Base-by-base conservation (phyloP, 169 alveolate genomes). In the Cryptosporidium xiaoi region DNA sequence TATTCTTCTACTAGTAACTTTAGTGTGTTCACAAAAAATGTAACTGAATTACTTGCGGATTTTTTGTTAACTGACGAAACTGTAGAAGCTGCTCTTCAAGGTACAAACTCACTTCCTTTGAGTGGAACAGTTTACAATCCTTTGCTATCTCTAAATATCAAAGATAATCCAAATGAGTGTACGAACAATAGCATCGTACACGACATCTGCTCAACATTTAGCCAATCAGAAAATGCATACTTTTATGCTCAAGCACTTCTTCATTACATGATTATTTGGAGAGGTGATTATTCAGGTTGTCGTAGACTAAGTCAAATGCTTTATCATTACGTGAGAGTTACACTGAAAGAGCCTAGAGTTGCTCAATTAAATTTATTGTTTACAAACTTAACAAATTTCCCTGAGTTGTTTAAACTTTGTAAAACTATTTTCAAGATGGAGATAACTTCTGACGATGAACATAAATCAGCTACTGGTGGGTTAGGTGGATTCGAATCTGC, bases 211-310 rank as follows among this genome's bases (percentile, higher is more conserved):
- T 91, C 95, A 8, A 84, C 91, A 20, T 92, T 91, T 24, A 93
- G 95, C 67, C 92, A 83, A 48, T 93, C 97, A 31, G 97, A 95
- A 83, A 95, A 95, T 69, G 97, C 98, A 2, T 95, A 95, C 36
- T 93, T 95, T 77, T 95, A 95, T 91, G 93, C 97, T 34, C 96
- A 94, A 50, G 96, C 97, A 27, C 91, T 95, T 55, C 92, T 95
- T 31, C 96, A 94, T 53, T 95, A 94, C 60, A 95, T 95, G 62
- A 92, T 93, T 46, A 92, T 92, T 55, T 95, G 97, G 95, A 67
- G 97, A 31, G 94, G 94, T 18, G 97, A 95, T 36, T 68, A 93
- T 20, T 82, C 92, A 13, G 97, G 97, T 3, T 94, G 96, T 77
- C 83, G 97, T 10, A 91, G 97, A 48, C 82, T 95, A n/a, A 93